These are phyloP conservation scores for Zoysia matrella DNA, from an alignment of 202 grass and related monocot genomes.

Conservation along the genomic window DNA sequence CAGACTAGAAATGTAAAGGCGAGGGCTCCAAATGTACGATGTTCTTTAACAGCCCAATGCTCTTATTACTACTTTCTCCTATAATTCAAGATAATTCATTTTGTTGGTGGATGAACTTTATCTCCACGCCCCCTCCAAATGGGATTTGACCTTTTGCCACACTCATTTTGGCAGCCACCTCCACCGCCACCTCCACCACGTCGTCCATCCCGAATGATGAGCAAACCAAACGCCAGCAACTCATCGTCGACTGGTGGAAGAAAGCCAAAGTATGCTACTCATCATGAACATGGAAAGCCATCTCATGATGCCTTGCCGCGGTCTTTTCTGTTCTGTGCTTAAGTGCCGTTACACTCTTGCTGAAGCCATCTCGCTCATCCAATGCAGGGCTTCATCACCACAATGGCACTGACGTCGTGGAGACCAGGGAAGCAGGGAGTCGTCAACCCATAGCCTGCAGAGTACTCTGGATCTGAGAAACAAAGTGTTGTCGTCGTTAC, in stretches of 20 bases:
- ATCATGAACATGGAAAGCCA: conserved; percentile 26
- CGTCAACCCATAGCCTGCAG: background rate
- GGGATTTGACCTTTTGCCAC: conserved; percentile 36
- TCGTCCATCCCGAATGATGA: conserved; percentile 32
- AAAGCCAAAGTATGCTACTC: conserved; percentile 71
- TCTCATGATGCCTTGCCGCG: conserved; percentile 20
- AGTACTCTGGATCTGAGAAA: background rate
- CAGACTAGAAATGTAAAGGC: conserved; percentile 34
- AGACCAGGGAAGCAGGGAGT: background rate
- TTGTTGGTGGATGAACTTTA: background rate
- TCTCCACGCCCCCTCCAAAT: background rate
- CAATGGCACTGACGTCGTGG: conserved; percentile 56
- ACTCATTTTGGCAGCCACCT: conserved; percentile 48
- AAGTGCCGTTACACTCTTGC: background rate
- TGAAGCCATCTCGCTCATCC: conserved; percentile 1
- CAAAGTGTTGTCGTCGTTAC: background rate
- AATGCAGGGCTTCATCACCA: conserved; percentile 45
- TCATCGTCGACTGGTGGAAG: conserved; percentile 48
- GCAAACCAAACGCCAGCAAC: conserved; percentile 47
- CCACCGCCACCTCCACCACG: conserved; percentile 46
- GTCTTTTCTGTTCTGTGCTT: background rate
- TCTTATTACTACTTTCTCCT: background rate
- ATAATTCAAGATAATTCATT: background rate
- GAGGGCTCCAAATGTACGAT: conserved; percentile 58
- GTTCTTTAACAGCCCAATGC: conserved; percentile 16